These are phyloP conservation scores for Vicia faba DNA, from an alignment of 306 rosid genomes.

Conservation along the genomic window DNA sequence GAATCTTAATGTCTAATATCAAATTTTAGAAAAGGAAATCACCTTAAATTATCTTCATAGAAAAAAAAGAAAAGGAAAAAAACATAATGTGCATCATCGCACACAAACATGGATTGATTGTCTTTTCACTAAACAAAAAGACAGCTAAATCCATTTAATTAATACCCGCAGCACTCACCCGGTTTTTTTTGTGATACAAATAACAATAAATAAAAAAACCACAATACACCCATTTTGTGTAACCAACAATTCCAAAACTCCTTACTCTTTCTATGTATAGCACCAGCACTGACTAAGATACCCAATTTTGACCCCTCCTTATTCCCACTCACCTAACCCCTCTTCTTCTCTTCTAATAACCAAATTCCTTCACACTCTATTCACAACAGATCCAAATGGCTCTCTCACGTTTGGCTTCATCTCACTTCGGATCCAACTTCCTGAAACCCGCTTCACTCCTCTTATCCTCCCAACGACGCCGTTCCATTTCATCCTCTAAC, in stretches of 20 bases:
- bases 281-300: neutral
- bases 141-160: neutral
- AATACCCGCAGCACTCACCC: too few species aligned
- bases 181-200: too few species aligned
- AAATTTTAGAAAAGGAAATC: too few species aligned
- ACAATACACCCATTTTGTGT: neutral
- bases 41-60: too few species aligned
- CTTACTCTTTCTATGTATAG: neutral
- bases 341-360: neutral
- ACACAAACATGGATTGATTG: neutral
- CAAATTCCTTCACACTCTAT: too few species aligned
- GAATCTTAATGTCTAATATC: too few species aligned
- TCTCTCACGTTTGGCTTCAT: conserved; percentile 51
- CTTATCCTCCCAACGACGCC: conserved; percentile 49
- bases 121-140: neutral
- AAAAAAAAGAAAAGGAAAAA: too few species aligned
- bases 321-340: conserved; percentile 8
- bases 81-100: neutral
- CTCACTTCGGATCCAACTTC: conserved; percentile 47
- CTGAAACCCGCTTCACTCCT: conserved; percentile 48
- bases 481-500: conserved; percentile 47
- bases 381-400: conserved; percentile 58
- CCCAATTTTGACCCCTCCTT: neutral
- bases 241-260: neutral
- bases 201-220: neutral